Evolutionary conservation across 768 basidiomycete species (phyloP).

Genomic region (Auriculariales sp.): DNA sequence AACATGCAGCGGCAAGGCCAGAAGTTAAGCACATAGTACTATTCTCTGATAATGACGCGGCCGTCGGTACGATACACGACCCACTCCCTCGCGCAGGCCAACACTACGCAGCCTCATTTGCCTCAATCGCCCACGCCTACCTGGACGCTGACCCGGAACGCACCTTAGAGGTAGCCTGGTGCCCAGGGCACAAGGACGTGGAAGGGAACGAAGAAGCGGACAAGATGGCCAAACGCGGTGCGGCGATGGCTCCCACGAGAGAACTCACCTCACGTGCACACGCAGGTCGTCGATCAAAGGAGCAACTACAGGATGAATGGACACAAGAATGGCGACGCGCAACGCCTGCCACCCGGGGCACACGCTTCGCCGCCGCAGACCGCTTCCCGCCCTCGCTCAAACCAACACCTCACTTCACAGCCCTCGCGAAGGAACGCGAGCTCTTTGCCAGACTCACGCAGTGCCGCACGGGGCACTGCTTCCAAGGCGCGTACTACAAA

Average conservation of each 20-base stretch:
- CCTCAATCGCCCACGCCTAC: conserved; percentile 7
- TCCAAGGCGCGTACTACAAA: not conserved
- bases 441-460: not conserved
- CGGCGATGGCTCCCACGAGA: not conserved
- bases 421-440: not conserved
- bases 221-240: conserved; percentile 11
- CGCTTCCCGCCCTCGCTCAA: not conserved
- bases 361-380: not conserved
- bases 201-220: conserved; percentile 14
- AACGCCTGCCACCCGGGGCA: not conserved
- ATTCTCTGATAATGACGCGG: conserved; percentile 10
- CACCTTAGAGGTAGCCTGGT: conserved; percentile 11
- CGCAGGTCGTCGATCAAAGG: not conserved
- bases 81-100: conserved; percentile 8
- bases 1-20: conserved; percentile 1
- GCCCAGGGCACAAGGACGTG: conserved; percentile 12
- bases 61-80: conserved; percentile 2
- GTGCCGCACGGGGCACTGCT: not conserved
- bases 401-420: not conserved
- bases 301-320: not conserved
- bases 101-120: conserved; percentile 8
- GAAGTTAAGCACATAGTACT: not conserved
- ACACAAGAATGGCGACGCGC: not conserved
- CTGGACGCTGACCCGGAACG: conserved; percentile 4
- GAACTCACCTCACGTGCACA: not conserved